A percentile compares a stretch with the other conserved stretches of the same genome.
Evolutionary conservation across 2,329 filamentous ascomycete genomes (phyloP).

Genomic region (Atkinsonella texensis): DNA sequence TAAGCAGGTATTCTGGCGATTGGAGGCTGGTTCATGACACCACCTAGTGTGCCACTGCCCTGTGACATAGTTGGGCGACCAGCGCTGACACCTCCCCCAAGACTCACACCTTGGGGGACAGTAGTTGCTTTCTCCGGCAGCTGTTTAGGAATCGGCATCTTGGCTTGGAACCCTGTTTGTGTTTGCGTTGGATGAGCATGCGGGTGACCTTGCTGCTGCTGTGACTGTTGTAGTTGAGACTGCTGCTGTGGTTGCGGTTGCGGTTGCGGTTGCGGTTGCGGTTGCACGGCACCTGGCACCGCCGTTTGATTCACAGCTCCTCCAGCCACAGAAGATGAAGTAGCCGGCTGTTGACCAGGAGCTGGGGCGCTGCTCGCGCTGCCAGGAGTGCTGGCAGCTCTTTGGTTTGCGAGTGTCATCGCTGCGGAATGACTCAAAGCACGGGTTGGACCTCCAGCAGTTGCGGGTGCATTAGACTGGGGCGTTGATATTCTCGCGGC

Average conservation of each 20-base stretch:
- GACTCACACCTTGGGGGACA: slow-evolving; percentile 60
- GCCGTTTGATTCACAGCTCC: slow-evolving; percentile 21
- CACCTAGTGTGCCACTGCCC: slow-evolving; percentile 63
- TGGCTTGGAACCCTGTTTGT: slow-evolving; percentile 35
- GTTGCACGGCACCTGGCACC: slow-evolving; percentile 19
- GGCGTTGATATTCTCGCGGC: slow-evolving; percentile 38
- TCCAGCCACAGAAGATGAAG: slow-evolving; percentile 12
- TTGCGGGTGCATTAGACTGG: slow-evolving; percentile 30
- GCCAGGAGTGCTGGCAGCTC: slow-evolving; percentile 23
- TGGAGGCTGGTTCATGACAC: slow-evolving; percentile 78
- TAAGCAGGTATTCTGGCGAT: slow-evolving; percentile 71
- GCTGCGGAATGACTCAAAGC: slow-evolving; percentile 38
- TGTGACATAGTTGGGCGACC: slow-evolving; percentile 74
- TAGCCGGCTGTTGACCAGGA: slow-evolving; percentile 18
- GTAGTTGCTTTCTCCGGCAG: slow-evolving; percentile 56
- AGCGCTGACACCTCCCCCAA: slow-evolving; percentile 48
- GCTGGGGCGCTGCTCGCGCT: slow-evolving; percentile 12
- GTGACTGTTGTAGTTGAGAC: slow-evolving; percentile 14
- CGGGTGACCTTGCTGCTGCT: slow-evolving; percentile 29
- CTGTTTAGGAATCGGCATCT: slow-evolving; percentile 74
- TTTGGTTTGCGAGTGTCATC: slow-evolving; percentile 35
- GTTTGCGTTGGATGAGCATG: slow-evolving; percentile 38
- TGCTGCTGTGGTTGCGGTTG: slow-evolving; percentile 24
- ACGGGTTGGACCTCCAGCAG: slow-evolving; percentile 24
- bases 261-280: slow-evolving; percentile 16